Conservation (phyloP, 2,329 filamentous ascomycete species). For the Neonectria neomacrospora region DNA sequence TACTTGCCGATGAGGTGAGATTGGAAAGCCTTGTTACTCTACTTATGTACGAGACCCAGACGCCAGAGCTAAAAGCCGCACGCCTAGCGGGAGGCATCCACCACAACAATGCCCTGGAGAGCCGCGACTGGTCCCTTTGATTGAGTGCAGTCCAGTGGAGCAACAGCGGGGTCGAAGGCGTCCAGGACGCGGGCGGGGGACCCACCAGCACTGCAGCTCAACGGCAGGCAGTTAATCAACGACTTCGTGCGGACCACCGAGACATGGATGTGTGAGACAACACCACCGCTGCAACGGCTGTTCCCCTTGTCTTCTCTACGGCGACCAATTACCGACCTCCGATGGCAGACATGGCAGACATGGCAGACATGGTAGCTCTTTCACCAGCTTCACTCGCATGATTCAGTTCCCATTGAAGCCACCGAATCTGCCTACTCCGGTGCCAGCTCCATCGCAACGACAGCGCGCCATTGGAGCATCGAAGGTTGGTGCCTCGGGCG, state of each 20-base stretch:
- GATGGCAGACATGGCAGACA: no score
- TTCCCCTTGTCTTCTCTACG: background rate
- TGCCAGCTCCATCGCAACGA: conserved; percentile 11
- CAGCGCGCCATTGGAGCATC: conserved; percentile 16
- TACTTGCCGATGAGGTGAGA: background rate
- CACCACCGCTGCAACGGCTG: background rate
- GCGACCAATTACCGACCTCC: background rate
- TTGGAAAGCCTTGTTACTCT: background rate
- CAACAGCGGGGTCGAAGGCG: background rate
- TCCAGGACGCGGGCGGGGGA: background rate
- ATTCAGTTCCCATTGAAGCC: background rate
- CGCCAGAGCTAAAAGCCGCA: background rate
- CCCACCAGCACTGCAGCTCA: background rate
- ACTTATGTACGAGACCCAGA: background rate
- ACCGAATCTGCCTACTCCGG: conserved; percentile 5
- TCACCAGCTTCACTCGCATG: background rate
- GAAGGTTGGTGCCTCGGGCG: background rate
- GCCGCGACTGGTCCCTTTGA: background rate
- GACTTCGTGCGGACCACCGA: background rate
- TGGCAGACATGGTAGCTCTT: background rate
- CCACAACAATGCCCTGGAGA: background rate
- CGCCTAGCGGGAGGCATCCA: no score
- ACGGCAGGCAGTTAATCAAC: background rate
- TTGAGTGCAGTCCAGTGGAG: background rate
- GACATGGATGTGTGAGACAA: background rate